Evolutionary conservation across 306 rosid species (phyloP).

Genomic region (Lathyrus tuberosus): DNA sequence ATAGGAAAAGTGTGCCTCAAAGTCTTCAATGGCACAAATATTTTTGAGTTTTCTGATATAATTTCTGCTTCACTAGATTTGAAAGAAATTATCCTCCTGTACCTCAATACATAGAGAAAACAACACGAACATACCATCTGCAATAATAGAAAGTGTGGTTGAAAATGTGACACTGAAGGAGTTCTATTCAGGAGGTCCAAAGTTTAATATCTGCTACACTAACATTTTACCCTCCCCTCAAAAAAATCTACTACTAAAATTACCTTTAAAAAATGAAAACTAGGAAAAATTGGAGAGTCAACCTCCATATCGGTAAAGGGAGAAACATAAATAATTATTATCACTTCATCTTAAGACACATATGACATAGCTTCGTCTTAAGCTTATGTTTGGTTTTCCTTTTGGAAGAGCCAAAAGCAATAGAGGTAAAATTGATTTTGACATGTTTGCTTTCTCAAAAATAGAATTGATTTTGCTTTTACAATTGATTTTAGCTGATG

Average conservation of each 20-base stretch:
- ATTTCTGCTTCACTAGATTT: constrained; percentile 55
- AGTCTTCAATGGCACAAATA: constrained; percentile 70
- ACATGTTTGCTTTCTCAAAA: too few species aligned
- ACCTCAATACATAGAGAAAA: constrained; percentile 72
- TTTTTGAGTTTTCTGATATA: constrained; percentile 54
- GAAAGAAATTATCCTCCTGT: constrained; percentile 76
- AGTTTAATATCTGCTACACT: neutral
- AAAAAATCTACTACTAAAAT: neutral
- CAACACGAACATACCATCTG: constrained; percentile 85
- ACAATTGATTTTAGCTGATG: too few species aligned
- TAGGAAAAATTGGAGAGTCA: too few species aligned
- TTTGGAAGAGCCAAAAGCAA: too few species aligned
- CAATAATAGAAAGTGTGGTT: constrained; percentile 31
- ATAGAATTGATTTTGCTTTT: too few species aligned
- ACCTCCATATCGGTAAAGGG: too few species aligned
- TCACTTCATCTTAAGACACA: too few species aligned
- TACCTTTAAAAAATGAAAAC: neutral
- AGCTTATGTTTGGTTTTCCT: too few species aligned
- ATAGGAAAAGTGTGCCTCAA: constrained; percentile 81
- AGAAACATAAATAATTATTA: too few species aligned
- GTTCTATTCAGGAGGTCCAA: too few species aligned
- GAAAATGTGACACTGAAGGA: neutral
- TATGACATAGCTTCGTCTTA: too few species aligned
- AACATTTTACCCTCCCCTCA: neutral
- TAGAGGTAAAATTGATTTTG: too few species aligned